A percentile compares a stretch with the other conserved stretches of the same genome.
Conservation (phyloP, 2,329 filamentous ascomycete genomes). For the Phaeophleospora eucalypticola region DNA sequence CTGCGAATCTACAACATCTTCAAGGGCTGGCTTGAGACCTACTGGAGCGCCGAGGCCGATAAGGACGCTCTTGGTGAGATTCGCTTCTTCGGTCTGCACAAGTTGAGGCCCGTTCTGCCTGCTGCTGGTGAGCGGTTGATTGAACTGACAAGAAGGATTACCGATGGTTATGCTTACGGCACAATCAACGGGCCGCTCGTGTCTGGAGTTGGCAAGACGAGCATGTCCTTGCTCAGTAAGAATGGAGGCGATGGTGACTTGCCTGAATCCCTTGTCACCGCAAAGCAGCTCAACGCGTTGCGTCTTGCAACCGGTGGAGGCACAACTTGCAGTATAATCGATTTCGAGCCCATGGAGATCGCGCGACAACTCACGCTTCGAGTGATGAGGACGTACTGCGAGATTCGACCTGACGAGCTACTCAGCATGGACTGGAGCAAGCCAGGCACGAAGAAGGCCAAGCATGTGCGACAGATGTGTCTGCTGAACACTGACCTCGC, state of each 20-base stretch:
- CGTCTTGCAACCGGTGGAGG: constrained; percentile 70
- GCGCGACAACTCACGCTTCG: constrained; percentile 90
- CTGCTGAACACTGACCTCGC: constrained; percentile 87
- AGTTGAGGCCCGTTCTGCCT: constrained; percentile 65
- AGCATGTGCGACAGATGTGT: constrained; percentile 92
- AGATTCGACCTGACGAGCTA: constrained; percentile 87
- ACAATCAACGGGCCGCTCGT: constrained; percentile 51
- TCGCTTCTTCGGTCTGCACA: constrained; percentile 70
- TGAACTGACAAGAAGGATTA: constrained; percentile 76
- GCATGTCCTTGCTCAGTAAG: constrained; percentile 67
- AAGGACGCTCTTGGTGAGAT: constrained; percentile 71
- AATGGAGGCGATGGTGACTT: constrained; percentile 35
- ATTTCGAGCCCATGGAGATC: constrained; percentile 87
- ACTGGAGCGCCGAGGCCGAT: constrained; percentile 85
- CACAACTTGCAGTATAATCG: constrained; percentile 68
- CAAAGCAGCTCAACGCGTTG: constrained; percentile 70
- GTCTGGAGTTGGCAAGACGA: constrained; percentile 85
- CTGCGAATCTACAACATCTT: constrained; percentile 93
- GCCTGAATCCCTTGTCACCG: constrained; percentile 66
- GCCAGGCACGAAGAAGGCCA: constrained; percentile 70
- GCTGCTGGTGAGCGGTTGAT: constrained; percentile 74
- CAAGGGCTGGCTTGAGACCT: constrained; percentile 94
- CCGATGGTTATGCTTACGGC: constrained; percentile 50
- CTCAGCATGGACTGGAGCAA: constrained; percentile 93
- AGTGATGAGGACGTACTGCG: constrained; percentile 86